These are phyloP conservation scores for Lantana camara DNA, from an alignment of 257 asterid species.

Conservation along the genomic window DNA sequence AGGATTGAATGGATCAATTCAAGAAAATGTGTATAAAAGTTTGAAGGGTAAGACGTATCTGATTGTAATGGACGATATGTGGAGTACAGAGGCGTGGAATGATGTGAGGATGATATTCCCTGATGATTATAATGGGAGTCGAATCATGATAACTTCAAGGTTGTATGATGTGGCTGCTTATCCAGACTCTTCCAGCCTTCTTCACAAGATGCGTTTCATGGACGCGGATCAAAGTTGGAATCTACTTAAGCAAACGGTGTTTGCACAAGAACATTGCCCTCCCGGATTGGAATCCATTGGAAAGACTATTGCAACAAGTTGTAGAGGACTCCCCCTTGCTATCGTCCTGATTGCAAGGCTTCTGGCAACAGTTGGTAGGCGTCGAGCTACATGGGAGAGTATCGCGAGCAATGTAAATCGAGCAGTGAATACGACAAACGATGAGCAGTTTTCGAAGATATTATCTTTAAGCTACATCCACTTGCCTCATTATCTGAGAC, in stretches of 20 bases:
- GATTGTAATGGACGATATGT: neutral
- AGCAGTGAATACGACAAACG: too few species aligned
- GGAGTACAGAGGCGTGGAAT: constrained; percentile 5
- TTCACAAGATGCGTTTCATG: neutral
- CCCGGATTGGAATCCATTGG: neutral
- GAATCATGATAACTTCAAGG: neutral
- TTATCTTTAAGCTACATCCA: constrained; percentile 16
- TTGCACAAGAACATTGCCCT: neutral
- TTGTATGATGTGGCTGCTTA: neutral
- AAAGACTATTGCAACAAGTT: neutral
- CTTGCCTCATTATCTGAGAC: too few species aligned
- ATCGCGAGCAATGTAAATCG: too few species aligned
- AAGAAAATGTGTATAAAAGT: neutral
- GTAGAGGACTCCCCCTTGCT: neutral
- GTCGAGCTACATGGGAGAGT: neutral
- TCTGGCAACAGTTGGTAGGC: neutral
- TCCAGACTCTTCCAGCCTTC: neutral
- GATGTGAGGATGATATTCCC: neutral
- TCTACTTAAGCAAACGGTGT: neutral
- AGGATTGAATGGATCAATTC: too few species aligned
- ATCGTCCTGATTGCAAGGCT: neutral
- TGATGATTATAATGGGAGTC: neutral
- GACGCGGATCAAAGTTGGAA: constrained; percentile 4
- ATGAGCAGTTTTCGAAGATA: neutral
- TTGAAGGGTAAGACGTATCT: neutral